Evolutionary conservation across 306 rosid species (phyloP), one percentile per base, ranked within the genome.

Genomic region (Cyclanthera cordifolia): DNA sequence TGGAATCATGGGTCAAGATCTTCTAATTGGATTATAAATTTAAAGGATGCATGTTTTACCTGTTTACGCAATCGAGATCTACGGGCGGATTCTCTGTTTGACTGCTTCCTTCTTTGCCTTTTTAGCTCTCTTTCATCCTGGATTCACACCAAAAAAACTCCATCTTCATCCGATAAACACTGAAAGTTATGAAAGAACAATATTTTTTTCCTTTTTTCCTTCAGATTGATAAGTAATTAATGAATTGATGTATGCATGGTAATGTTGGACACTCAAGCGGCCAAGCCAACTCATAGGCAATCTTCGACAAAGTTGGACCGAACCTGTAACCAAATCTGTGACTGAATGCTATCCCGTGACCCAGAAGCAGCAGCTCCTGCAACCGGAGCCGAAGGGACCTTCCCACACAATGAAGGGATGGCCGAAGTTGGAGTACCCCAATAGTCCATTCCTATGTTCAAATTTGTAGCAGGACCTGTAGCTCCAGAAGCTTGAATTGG

Each of bases 371-470:
- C 88, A 72, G 81, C 97, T 63, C 96, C 97, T 30, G 85, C 82
- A 80, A 87, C 87, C 49, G 95, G 83, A 76, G 89, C 85, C 15
- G 95, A 69, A 15, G 97, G 90, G 58, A 82, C 94, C 82, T 93
- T 87, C 83, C 96, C 91, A 4, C 59, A 83, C 39, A 83, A 10
- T 14, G 87, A 83, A 70, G 99, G 91, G 70, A 90, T 78, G 59
- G 79, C 51, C 37, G 96, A 79, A 53, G 95, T 54, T 46, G 94
- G 90, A 15, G 98, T 72, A 43, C 90, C 90, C 99, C 99, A 93
- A 80, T 93, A 93, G 65, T 93, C 99, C 96, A 90, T 93, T 80
- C 99, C 99, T 67, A 93, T 93, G 74, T 93, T 93, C 64, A 93
- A 81, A 79, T 89, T 93, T 37, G 99, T 93, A 17, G 94, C 75